phyloP scores from a whole-genome alignment of 2,329 filamentous ascomycete genomes.

The Raffaelea albimanens region DNA sequence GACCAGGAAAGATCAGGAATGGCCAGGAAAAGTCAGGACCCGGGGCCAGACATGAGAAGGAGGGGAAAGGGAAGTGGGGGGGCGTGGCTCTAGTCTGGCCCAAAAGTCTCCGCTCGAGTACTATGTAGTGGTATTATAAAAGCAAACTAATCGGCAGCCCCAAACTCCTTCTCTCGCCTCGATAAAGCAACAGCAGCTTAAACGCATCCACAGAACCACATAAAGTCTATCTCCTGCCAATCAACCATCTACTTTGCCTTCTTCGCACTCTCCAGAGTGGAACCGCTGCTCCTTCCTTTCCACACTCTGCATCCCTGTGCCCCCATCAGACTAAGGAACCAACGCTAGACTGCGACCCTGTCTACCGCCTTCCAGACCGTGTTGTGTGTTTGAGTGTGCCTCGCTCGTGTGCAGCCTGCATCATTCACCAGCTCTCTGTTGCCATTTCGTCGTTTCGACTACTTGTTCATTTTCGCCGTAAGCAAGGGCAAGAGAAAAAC shows the following conservation, averaged over 20 bases:
- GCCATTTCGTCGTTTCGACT: neutral
- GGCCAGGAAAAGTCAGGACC: neutral
- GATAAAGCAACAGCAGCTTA: neutral
- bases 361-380: neutral
- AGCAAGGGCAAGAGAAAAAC: conserved; percentile 2
- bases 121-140: conserved; percentile 4
- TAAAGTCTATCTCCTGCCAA: neutral
- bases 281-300: neutral
- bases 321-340: conserved; percentile 2
- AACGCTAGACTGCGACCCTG: conserved; percentile 1
- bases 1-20: neutral
- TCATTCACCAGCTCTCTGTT: neutral
- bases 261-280: conserved; percentile 2
- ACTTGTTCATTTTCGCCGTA: neutral
- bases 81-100: conserved; percentile 3
- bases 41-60: neutral
- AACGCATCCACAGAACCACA: no score
- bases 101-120: neutral
- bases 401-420: neutral
- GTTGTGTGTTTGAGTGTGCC: neutral
- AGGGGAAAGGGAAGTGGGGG: neutral
- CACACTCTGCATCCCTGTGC: neutral
- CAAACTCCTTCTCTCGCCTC: neutral
- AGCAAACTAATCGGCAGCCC: conserved; percentile 3
- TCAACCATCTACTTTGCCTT: neutral